Evolutionary conservation across 331 rosid genomes (phyloP).

Genomic region (Phaseolus coccineus): DNA sequence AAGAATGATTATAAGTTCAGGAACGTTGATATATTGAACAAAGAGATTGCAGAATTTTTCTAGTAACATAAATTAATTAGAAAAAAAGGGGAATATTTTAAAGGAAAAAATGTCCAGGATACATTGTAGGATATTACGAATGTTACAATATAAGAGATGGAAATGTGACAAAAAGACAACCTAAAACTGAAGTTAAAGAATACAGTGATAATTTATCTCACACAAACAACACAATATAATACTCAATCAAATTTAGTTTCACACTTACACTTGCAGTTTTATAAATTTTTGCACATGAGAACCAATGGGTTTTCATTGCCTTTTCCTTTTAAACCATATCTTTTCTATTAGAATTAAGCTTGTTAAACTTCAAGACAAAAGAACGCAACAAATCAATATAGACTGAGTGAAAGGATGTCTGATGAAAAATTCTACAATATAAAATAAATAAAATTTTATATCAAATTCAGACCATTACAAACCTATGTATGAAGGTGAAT

Average conservation of each 20-base stretch:
- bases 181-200: constrained; percentile 15
- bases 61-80: not conserved
- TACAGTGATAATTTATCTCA: not conserved
- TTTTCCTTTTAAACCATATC: constrained; percentile 14
- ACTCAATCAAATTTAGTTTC: constrained; percentile 21
- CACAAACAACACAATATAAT: not conserved
- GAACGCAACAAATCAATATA: not conserved
- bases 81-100: not conserved
- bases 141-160: constrained; percentile 3
- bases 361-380: not conserved
- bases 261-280: not conserved
- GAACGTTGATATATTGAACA: constrained; percentile 10
- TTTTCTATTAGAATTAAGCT: constrained; percentile 16
- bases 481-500: not conserved
- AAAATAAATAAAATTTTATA: constrained; percentile 12
- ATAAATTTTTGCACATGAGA: not conserved
- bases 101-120: constrained; percentile 4
- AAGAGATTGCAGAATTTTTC: not conserved
- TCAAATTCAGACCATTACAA: not conserved
- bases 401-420: constrained; percentile 21
- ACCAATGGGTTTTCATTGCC: not conserved
- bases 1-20: not conserved
- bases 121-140: not conserved
- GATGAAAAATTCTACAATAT: constrained; percentile 3
- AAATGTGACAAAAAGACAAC: constrained; percentile 7